Conservation (phyloP, 2,329 filamentous ascomycete species). For the Sporothrix sp. region DNA sequence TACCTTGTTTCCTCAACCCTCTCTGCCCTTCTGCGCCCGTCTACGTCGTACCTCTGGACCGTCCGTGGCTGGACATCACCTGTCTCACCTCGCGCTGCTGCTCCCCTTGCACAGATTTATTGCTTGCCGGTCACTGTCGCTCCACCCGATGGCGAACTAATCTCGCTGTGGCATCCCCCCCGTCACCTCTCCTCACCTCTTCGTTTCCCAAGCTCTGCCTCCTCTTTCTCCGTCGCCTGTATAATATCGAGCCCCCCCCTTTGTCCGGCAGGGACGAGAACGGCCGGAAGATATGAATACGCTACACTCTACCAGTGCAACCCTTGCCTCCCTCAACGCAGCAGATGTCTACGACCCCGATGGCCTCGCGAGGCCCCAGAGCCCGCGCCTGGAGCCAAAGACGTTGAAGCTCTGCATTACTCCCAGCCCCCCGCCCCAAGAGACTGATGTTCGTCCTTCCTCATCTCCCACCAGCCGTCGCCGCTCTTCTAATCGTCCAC, state of each 20-base stretch:
- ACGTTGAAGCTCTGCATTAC: slow-evolving; percentile 39
- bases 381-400: slow-evolving; percentile 28
- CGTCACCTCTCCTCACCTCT: background rate
- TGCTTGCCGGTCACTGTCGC: background rate
- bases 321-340: slow-evolving; percentile 13
- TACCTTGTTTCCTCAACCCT: too few species aligned
- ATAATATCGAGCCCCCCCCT: slow-evolving; percentile 7
- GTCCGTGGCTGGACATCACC: background rate
- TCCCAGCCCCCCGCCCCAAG: slow-evolving; percentile 39
- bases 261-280: slow-evolving; percentile 23
- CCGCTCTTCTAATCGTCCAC: slow-evolving; percentile 43
- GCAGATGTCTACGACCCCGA: slow-evolving; percentile 35
- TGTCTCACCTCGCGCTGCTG: background rate
- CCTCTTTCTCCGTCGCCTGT: background rate
- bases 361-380: slow-evolving; percentile 32
- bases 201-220: too few species aligned
- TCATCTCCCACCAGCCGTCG: slow-evolving; percentile 25
- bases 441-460: slow-evolving; percentile 35
- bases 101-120: background rate
- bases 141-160: slow-evolving; percentile 25
- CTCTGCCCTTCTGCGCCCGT: too few species aligned
- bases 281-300: slow-evolving; percentile 29
- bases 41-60: too few species aligned
- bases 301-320: slow-evolving; percentile 26
- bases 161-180: background rate